Conservation (phyloP, 2,329 filamentous ascomycete species). For the Pseudogymnoascus pannorum region DNA sequence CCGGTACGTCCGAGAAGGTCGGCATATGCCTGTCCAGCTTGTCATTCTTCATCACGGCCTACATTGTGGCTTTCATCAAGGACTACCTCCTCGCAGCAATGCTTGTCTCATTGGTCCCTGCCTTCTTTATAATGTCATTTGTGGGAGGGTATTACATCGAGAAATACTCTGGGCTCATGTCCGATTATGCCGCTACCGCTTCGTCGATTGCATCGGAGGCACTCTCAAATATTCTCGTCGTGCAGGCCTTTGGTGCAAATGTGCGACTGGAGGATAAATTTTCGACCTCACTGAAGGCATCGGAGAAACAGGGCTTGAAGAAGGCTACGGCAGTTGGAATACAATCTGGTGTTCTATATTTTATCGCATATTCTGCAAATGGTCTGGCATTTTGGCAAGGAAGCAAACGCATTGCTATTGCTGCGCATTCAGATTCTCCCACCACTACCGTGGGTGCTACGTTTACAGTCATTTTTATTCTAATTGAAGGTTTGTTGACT, state of each 20-base stretch:
- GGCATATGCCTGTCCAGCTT: slow-evolving; percentile 47
- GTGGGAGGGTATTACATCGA: slow-evolving; percentile 41
- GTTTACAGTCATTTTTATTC: slow-evolving; percentile 46
- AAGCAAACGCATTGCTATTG: slow-evolving; percentile 40
- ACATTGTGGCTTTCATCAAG: slow-evolving; percentile 53
- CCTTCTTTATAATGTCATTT: slow-evolving; percentile 32
- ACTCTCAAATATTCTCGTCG: slow-evolving; percentile 42
- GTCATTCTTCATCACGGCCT: slow-evolving; percentile 51
- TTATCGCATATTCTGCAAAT: slow-evolving; percentile 49
- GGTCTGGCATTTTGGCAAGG: slow-evolving; percentile 53
- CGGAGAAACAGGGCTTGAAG: slow-evolving; percentile 38
- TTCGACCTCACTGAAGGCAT: slow-evolving; percentile 34
- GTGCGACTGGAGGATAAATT: slow-evolving; percentile 43
- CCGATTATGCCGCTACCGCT: slow-evolving; percentile 40
- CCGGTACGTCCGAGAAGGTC: slow-evolving; percentile 53
- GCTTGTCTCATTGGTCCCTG: slow-evolving; percentile 42
- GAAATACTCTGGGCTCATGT: slow-evolving; percentile 37
- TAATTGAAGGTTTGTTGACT: slow-evolving; percentile 39
- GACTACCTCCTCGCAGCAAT: slow-evolving; percentile 46
- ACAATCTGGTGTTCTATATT: slow-evolving; percentile 46
- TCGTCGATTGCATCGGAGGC: slow-evolving; percentile 46
- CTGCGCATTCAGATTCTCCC: slow-evolving; percentile 13
- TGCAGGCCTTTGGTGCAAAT: slow-evolving; percentile 46
- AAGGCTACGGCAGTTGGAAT: slow-evolving; percentile 43
- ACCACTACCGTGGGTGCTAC: slow-evolving; percentile 28